Conservation (phyloP, 306 rosid genomes). For the Myrica gale region DNA sequence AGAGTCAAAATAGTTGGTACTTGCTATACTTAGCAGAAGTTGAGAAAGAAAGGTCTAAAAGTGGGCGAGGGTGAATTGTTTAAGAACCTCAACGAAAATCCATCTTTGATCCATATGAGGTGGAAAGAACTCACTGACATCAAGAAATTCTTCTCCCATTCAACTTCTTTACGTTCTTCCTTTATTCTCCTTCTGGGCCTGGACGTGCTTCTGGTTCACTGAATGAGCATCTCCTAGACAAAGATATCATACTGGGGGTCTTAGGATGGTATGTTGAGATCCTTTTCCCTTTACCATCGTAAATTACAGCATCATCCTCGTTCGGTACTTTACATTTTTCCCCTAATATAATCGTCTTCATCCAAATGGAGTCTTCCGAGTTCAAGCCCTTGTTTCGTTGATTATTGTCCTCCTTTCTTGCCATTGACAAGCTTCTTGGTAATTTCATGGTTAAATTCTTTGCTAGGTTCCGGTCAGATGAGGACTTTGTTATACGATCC, state of each 20-base stretch:
- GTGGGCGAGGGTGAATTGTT: not conserved
- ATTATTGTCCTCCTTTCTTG: conserved; percentile 33
- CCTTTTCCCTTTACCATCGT: conserved; percentile 59
- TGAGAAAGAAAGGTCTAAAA: not conserved
- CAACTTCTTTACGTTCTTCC: not conserved
- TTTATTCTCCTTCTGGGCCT: conserved; percentile 7
- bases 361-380: conserved; percentile 71
- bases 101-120: not conserved
- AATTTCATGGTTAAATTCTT: conserved; percentile 48
- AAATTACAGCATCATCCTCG: conserved; percentile 47
- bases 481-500: conserved; percentile 32
- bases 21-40: not conserved
- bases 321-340: conserved; percentile 63
- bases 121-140: not conserved
- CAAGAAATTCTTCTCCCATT: not conserved
- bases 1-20: not conserved
- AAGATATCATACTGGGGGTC: conserved; percentile 27
- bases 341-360: conserved; percentile 79
- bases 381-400: conserved; percentile 35
- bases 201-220: conserved; percentile 35
- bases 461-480: conserved; percentile 43
- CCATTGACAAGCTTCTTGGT: conserved; percentile 55
- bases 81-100: not conserved
- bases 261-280: conserved; percentile 63
- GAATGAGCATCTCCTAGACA: conserved; percentile 45